These are phyloP conservation scores for Marasmius sp. DNA, from an alignment of 1,284 basidiomycete genomes.

Conservation along the genomic window DNA sequence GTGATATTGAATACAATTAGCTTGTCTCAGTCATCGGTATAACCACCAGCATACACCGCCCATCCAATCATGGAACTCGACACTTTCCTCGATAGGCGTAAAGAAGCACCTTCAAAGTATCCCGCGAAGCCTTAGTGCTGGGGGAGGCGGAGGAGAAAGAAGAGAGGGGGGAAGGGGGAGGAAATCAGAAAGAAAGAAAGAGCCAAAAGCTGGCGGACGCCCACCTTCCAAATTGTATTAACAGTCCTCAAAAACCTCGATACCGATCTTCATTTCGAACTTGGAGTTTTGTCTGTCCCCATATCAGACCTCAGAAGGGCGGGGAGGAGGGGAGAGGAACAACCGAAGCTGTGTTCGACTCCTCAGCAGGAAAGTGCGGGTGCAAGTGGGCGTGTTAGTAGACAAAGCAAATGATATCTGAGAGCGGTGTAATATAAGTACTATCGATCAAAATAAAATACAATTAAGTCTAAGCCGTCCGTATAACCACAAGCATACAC, in stretches of 20 bases:
- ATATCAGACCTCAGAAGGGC: too few relatives aligned
- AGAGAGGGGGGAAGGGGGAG: too few relatives aligned
- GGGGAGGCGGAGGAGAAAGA: background rate
- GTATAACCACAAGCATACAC: constrained; percentile 67
- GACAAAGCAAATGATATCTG: too few relatives aligned
- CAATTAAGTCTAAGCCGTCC: constrained; percentile 21
- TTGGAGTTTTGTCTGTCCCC: constrained; percentile 80
- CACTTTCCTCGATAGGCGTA: constrained; percentile 86
- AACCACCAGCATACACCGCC: constrained; percentile 75
- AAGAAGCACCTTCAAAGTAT: constrained; percentile 84
- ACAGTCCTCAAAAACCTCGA: constrained; percentile 65
- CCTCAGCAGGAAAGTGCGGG: too few relatives aligned
- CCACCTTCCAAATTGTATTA: constrained; percentile 65
- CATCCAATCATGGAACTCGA: constrained; percentile 90
- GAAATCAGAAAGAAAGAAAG: background rate
- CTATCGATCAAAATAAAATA: background rate
- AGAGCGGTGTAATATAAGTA: background rate
- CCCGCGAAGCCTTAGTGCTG: constrained; percentile 77
- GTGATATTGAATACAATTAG: background rate
- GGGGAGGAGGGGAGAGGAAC: too few relatives aligned
- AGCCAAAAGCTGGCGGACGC: constrained; percentile 22
- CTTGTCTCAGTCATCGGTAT: constrained; percentile 37
- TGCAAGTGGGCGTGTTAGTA: too few relatives aligned
- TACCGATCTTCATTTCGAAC: constrained; percentile 76
- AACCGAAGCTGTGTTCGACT: too few relatives aligned